These are phyloP conservation scores for Colletotrichum orbiculare DNA, from an alignment of 2,329 filamentous ascomycete genomes.

Conservation along the genomic window DNA sequence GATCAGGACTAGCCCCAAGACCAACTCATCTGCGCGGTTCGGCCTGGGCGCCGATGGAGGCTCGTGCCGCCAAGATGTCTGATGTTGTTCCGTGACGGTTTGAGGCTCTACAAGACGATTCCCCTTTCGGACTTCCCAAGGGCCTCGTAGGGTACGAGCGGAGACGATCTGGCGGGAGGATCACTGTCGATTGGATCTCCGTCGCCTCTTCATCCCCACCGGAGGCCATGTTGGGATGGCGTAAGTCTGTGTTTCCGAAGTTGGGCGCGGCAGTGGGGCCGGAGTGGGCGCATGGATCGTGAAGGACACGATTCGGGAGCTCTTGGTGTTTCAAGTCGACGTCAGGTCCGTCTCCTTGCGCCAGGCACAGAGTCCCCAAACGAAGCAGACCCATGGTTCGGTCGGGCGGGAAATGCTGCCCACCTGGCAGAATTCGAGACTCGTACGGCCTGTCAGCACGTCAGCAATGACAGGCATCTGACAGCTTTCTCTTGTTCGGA, in stretches of 20 bases:
- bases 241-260: conserved; percentile 32
- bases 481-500: background rate
- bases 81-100: conserved; percentile 35
- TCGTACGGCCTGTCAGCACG: conserved; percentile 22
- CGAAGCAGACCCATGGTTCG: too few relatives aligned
- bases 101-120: conserved; percentile 33
- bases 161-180: conserved; percentile 30
- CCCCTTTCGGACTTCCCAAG: conserved; percentile 19
- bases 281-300: conserved; percentile 28
- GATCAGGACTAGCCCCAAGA: conserved; percentile 1
- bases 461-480: conserved; percentile 7
- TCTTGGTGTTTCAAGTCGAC: conserved; percentile 31
- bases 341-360: conserved; percentile 16
- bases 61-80: conserved; percentile 32
- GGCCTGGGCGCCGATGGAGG: conserved; percentile 9
- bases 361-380: too few relatives aligned
- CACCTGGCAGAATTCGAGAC: background rate
- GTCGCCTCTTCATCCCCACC: conserved; percentile 22
- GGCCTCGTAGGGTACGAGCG: conserved; percentile 2
- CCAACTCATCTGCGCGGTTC: background rate
- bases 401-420: background rate
- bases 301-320: background rate
- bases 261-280: conserved; percentile 24
- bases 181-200: conserved; percentile 35
- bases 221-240: conserved; percentile 24